A percentile compares a stretch with the other conserved stretches of the same genome.
phyloP scores from a whole-genome alignment of 202 grass and related monocot species.

The Panicum hallii region DNA sequence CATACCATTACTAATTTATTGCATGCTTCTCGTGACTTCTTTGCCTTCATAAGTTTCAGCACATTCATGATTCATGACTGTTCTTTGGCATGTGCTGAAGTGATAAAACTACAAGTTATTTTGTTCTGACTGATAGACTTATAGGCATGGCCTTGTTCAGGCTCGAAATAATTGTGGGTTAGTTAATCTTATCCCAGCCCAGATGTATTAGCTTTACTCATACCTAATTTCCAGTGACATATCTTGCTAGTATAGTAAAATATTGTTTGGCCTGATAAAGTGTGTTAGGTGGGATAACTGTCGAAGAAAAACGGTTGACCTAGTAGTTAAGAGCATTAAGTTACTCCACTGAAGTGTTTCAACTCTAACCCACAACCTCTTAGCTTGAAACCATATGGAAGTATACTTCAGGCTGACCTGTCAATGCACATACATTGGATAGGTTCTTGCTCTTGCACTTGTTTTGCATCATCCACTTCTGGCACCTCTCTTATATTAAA shows the following conservation, averaged over 20 bases:
- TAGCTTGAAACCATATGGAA: not conserved
- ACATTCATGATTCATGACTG: not conserved
- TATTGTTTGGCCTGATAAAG: slow-evolving; percentile 6
- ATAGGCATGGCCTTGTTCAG: not conserved
- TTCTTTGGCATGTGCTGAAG: slow-evolving; percentile 20
- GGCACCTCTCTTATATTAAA: slow-evolving; percentile 36
- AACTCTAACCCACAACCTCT: not conserved
- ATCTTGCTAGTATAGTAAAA: slow-evolving; percentile 2
- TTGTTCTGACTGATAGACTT: slow-evolving; percentile 8
- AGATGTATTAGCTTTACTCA: not conserved
- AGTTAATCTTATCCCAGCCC: not conserved
- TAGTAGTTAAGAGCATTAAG: not conserved
- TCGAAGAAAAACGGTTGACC: not conserved
- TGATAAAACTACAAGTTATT: slow-evolving; percentile 14
- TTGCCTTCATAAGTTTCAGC: slow-evolving; percentile 1
- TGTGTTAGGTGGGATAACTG: not conserved
- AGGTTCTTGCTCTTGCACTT: slow-evolving; percentile 12
- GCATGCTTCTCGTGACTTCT: not conserved
- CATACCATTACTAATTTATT: not conserved
- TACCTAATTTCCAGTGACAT: not conserved
- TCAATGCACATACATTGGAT: slow-evolving; percentile 27
- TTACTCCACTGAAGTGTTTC: slow-evolving; percentile 7
- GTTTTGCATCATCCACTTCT: not conserved
- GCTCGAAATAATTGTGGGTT: not conserved
- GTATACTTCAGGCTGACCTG: not conserved